Base-by-base conservation (phyloP, 768 basidiomycete species). In the Candolleomyces aberdarensis region DNA sequence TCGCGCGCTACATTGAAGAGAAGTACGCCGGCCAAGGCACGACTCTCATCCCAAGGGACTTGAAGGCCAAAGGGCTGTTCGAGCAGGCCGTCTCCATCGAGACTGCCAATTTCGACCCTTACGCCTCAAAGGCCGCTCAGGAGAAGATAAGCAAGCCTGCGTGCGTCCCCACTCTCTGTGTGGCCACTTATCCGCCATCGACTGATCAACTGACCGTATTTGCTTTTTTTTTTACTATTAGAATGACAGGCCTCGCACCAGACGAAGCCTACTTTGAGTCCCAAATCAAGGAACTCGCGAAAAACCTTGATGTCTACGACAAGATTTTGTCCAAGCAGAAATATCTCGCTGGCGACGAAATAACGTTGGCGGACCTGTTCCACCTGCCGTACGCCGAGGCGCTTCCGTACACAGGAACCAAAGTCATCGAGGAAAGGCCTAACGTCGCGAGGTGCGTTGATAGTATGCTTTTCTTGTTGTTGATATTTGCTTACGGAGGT, bases 281-380 rank as follows among this genome's bases (percentile, higher is more conserved):
- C 15, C 63, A 66, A 20, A 60, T 29, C 52, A 36, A 26, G 31
- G 13, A 26, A 15, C 19, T 47, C 11, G 39, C 17, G 32, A 20
- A 1, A 0, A 81, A 76, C 62, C 74, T 88, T 20, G 76, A 80
- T 31, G 83, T 69, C 1, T 88, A 87, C 68, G 85, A 88, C 32
- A 60, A 63, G 11, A 83, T 88, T 56, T 74, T 89, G 32, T 68
- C 75, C 31, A 86, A 83, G 67, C 79, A 82, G 59, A 79, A 77
- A 63, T 87, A 83, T 67, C 65, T 87, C 41, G 83, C 79, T 14
- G 85, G 85, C 0, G 74, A 86, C 66, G 83, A 70, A n/a, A 29
- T 88, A 57, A 85, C 83, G 5, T 72, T 87, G 0, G 84, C 82
- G 4, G 87, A 88, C 66, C 74, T 88, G 10, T 81, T 79, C 69